Evolutionary conservation across 257 asterid species (phyloP).

Genomic region (Ophiorrhiza pumila): DNA sequence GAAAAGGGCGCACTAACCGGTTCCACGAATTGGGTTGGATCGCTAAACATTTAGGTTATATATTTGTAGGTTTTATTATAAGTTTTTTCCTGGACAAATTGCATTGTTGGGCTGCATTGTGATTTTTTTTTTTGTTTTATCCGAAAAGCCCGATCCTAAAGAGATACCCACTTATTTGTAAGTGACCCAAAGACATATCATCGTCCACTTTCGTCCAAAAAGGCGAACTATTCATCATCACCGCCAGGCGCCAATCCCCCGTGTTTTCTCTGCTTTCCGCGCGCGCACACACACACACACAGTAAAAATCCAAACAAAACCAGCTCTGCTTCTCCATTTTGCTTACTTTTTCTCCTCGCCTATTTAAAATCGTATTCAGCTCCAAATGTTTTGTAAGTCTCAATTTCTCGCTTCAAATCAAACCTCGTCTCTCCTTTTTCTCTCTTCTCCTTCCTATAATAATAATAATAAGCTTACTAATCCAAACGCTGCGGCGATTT

Average conservation of each 20-base stretch:
- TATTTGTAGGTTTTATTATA: too few species aligned
- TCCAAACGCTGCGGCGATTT: not conserved
- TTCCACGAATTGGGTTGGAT: too few species aligned
- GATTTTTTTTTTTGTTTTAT: not conserved
- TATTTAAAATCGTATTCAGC: conserved; percentile 16
- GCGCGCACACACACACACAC: too few species aligned
- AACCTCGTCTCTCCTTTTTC: conserved; percentile 20
- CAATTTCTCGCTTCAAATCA: conserved; percentile 35
- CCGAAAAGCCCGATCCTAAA: not conserved
- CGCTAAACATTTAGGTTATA: too few species aligned
- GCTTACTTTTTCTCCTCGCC: conserved; percentile 8
- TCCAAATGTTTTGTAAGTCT: conserved; percentile 49
- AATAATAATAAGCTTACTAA: conserved; percentile 8
- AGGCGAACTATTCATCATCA: not conserved
- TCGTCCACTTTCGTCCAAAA: not conserved
- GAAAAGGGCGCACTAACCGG: too few species aligned
- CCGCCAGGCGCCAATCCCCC: not conserved
- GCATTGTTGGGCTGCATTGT: not conserved
- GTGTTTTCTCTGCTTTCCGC: not conserved
- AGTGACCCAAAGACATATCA: conserved; percentile 21
- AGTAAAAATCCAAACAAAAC: not conserved
- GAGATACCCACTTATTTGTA: too few species aligned
- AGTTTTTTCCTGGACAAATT: too few species aligned
- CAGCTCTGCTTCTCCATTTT: not conserved
- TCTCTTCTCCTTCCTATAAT: conserved; percentile 26